Evolutionary conservation across 2,329 filamentous ascomycete species (phyloP).

Genomic region (Colletotrichum sp.): DNA sequence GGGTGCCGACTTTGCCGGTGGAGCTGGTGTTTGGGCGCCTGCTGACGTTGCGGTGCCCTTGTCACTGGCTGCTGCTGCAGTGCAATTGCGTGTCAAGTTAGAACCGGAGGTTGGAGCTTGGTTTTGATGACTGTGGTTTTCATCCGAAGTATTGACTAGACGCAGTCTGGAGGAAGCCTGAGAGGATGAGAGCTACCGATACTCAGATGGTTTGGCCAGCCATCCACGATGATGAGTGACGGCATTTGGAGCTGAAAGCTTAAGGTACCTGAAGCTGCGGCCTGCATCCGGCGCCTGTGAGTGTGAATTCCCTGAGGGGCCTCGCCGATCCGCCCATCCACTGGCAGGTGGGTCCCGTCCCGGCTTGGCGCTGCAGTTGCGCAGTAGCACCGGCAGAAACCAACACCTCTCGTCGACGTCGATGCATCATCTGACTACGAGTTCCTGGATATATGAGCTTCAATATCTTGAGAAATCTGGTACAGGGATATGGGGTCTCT

Average conservation of each 20-base stretch:
- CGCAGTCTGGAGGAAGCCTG: not conserved
- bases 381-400: not conserved
- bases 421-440: not conserved
- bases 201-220: not conserved
- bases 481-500: not conserved
- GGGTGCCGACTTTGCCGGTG: constrained; percentile 17
- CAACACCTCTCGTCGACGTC: not conserved
- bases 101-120: not conserved
- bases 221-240: not conserved
- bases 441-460: not conserved
- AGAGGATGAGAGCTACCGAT: not conserved
- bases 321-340: not conserved
- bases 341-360: constrained; percentile 9
- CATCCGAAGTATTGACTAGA: not conserved
- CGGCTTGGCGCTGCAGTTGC: constrained; percentile 10
- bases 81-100: not conserved
- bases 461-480: rapidly evolving
- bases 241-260: not conserved
- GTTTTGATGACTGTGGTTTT: not conserved
- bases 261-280: not conserved
- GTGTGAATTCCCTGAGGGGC: not conserved
- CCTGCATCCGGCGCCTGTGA: not conserved
- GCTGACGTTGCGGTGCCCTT: not conserved
- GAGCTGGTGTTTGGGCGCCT: not conserved
- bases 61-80: not conserved